Base-by-base conservation (phyloP, 202 grass and related monocot genomes). In the Saccharum hybrid region DNA sequence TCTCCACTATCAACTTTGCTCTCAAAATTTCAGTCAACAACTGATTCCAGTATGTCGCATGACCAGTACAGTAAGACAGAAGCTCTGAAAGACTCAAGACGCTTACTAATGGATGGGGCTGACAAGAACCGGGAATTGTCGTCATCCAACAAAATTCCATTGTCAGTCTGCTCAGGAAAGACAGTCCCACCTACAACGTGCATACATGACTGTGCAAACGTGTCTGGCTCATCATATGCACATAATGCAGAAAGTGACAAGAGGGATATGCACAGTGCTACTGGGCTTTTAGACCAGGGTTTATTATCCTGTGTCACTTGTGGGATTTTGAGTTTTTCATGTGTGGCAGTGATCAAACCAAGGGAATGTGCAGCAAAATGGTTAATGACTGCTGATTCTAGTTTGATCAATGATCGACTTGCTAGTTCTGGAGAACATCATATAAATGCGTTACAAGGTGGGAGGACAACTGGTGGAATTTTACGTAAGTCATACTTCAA, bases 311-410 rank as follows among this genome's bases (percentile, higher is more conserved):
- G 96, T 90, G 91, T 99, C 31, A 86, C 91, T 64, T 99, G 96
- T 67, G 96, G 96, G 42, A 94, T 99, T 89, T 90, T 96, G 77
- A 98, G 96, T 90, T 98, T 98, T 93, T 91, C 96, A 79, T 98
- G 93, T 84, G 89, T 98, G 71, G 91, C 89, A 86, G 90, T 98
- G 57, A 85, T 98, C 81, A 92, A 92, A 92, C 96, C 96, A 86
- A 94, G 54, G 78, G 93, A 92, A 48, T 42, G 48, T 83, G 48
- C 96, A 79, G 88, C 93, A 30, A 92, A 82, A 64, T 89, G 81
- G 76, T 86, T 99, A 15, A 87, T 94, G 83, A 86, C 89, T 51
- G 78, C 88, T 64, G 93, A 96, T 86, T 85, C 79, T 90, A 85
- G 66, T 90, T 84, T 86, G 70, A 87, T 95, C 38, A 84, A 72